Conservation (phyloP, 768 basidiomycete genomes). For the Podaxis mareebaensis region DNA sequence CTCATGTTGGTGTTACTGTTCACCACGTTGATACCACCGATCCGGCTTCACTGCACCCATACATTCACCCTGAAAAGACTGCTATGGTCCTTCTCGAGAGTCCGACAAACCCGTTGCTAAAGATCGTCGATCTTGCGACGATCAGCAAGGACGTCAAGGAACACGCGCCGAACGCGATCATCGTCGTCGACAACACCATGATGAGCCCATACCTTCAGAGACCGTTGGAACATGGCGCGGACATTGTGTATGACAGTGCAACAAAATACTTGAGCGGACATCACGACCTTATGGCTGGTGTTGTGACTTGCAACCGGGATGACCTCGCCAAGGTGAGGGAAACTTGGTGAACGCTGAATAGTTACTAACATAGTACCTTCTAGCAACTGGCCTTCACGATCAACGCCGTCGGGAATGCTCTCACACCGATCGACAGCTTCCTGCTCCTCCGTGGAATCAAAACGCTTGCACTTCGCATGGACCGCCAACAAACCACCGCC, state of each 20-base stretch:
- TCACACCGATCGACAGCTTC: conserved; percentile 96
- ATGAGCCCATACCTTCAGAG: conserved; percentile 98
- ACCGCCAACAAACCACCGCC: conserved; percentile 85
- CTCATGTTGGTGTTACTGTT: conserved; percentile 85
- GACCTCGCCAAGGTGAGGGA: conserved; percentile 58
- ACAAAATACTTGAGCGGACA: conserved; percentile 98
- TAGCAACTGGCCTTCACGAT: conserved; percentile 90
- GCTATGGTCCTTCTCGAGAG: conserved; percentile 97
- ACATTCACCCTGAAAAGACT: conserved; percentile 72
- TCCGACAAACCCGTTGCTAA: conserved; percentile 95
- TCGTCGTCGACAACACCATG: conserved; percentile 99
- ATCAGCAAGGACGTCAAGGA: conserved; percentile 87
- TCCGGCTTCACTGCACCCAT: conserved; percentile 58
- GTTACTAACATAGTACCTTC: neutral
- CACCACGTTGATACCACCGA: conserved; percentile 94
- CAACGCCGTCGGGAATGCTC: conserved; percentile 91
- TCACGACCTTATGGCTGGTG: conserved; percentile 98
- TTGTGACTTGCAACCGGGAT: conserved; percentile 88
- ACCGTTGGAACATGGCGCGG: conserved; percentile 93
- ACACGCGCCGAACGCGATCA: conserved; percentile 73
- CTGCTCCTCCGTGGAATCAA: conserved; percentile 94
- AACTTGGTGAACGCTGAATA: neutral
- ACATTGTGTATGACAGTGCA: conserved; percentile 96
- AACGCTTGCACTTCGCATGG: conserved; percentile 95
- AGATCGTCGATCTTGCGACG: conserved; percentile 85